phyloP scores from a whole-genome alignment of 306 rosid species.

The Luffa aegyptiaca region DNA sequence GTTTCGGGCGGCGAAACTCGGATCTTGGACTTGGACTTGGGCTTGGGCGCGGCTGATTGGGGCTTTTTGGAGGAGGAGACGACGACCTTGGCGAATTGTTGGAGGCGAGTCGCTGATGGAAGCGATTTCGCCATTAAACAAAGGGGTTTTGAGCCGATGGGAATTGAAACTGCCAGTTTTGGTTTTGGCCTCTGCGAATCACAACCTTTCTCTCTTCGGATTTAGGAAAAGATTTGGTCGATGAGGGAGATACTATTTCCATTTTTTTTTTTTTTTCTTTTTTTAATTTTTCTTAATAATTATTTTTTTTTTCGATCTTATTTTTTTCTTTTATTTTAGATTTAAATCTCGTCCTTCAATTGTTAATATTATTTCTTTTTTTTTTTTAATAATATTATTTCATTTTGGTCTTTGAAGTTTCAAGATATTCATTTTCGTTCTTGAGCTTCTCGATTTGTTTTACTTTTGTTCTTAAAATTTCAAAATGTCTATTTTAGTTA shows the following conservation, averaged over 20 bases:
- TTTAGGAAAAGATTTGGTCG: background rate
- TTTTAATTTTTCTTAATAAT: no score
- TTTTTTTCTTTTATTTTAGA: no score
- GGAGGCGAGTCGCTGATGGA: constrained; percentile 33
- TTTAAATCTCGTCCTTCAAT: no score
- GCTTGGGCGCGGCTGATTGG: constrained; percentile 18
- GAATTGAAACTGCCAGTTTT: background rate
- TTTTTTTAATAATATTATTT: no score
- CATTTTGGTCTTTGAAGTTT: no score
- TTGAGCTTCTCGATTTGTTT: no score
- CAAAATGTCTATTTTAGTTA: no score
- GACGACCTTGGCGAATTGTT: constrained; percentile 33
- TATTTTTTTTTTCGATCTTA: no score
- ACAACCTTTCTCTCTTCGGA: background rate
- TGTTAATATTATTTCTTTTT: background rate
- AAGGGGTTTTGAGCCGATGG: background rate
- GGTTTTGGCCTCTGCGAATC: background rate
- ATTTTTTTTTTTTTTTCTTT: no score
- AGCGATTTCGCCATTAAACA: constrained; percentile 56
- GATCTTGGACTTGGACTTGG: constrained; percentile 21
- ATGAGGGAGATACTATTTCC: background rate
- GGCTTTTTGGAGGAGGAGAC: constrained; percentile 38
- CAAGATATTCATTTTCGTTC: no score
- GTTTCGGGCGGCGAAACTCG: constrained; percentile 16
- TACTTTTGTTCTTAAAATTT: no score